phyloP scores from a whole-genome alignment of 2,329 filamentous ascomycete genomes.

The Epichloe sp. region DNA sequence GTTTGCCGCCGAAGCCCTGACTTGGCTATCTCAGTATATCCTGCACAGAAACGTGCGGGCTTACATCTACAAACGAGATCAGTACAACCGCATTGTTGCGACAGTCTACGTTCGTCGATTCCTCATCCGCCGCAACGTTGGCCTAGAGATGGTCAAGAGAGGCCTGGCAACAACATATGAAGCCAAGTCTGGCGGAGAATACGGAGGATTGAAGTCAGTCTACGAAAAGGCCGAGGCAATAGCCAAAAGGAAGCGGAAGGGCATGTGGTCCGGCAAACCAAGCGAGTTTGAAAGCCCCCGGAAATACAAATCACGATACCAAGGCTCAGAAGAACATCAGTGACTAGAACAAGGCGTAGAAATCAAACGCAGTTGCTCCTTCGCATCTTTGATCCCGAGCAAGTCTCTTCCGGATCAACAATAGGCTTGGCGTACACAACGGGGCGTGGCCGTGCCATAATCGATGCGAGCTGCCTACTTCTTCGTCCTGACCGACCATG shows the following conservation, averaged over 20 bases:
- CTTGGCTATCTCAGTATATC: constrained; percentile 67
- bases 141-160: constrained; percentile 73
- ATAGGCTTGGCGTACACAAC: background rate
- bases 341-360: background rate
- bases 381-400: background rate
- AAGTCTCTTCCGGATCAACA: background rate
- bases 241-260: constrained; percentile 51
- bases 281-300: constrained; percentile 62
- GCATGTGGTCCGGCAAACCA: constrained; percentile 61
- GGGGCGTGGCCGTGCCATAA: background rate
- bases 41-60: constrained; percentile 61
- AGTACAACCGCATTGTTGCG: constrained; percentile 83
- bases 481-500: background rate
- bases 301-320: constrained; percentile 58
- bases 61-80: constrained; percentile 74
- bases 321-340: constrained; percentile 9
- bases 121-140: constrained; percentile 65
- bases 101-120: constrained; percentile 65
- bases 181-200: constrained; percentile 80
- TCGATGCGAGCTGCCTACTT: background rate
- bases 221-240: constrained; percentile 55
- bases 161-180: constrained; percentile 90
- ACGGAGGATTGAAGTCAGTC: constrained; percentile 53
- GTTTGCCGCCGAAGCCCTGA: constrained; percentile 64
- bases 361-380: background rate